Evolutionary conservation across 208 protist genomes (phyloP).

Genomic region (Leishmania gerbilli): DNA sequence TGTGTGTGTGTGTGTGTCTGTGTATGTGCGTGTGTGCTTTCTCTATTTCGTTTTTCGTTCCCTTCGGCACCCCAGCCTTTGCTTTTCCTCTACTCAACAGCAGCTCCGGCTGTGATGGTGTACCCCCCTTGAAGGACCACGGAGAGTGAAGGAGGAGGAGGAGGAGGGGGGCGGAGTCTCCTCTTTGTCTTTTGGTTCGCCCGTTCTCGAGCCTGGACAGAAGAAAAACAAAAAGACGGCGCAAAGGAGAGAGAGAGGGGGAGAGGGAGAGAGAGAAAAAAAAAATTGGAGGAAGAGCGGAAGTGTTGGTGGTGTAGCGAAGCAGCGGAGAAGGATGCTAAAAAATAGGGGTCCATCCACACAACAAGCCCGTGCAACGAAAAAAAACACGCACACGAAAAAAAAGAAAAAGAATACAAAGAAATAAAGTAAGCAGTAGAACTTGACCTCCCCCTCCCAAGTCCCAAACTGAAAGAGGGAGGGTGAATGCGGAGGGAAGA

Average conservation of each 20-base stretch:
- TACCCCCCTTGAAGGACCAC: neutral
- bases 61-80: neutral
- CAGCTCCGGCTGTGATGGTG: neutral
- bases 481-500: neutral
- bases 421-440: neutral
- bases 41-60: too few relatives aligned
- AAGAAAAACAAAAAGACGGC: neutral
- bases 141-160: neutral
- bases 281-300: neutral
- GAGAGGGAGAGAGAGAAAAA: neutral
- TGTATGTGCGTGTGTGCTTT: neutral
- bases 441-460: too few relatives aligned
- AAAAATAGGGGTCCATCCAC: neutral
- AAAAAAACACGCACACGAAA: neutral
- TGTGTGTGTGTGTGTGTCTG: too few relatives aligned
- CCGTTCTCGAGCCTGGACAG: neutral
- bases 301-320: neutral
- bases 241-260: neutral
- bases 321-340: neutral
- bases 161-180: neutral
- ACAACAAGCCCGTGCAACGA: neutral
- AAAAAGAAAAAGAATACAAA: neutral
- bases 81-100: neutral
- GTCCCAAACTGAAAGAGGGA: neutral
- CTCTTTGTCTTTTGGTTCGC: neutral